Evolutionary conservation across 2,329 filamentous ascomycete species (phyloP), one percentile per base, ranked within the genome.

Genomic region (Fusarium papillatum): DNA sequence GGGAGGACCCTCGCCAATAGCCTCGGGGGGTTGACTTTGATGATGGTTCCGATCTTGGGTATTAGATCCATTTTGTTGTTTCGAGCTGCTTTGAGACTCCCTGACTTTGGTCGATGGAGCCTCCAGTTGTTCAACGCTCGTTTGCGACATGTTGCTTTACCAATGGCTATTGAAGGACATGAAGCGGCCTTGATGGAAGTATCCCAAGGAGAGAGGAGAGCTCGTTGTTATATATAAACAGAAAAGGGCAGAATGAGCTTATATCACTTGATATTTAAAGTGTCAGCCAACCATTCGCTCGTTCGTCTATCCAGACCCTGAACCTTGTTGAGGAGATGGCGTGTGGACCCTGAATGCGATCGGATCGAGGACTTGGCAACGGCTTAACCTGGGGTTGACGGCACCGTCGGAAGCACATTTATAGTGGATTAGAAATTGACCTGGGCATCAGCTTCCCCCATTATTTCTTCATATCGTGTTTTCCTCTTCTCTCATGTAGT

Each of bases 321-420:
- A 59, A 9, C 16, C 59, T 31, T 31, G 60, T 48, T 17, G 38
- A 39, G 10, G 16, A 36, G 13, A 29, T 39, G 43, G 34, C 17
- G 26, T n/a, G 57, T 16, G 43, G 60, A 55, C 17, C 64, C 66
- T 36, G 43, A 75, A 76, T 75, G 73, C 73, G 73, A 76, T 76
- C 73, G 73, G 64, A 76, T 76, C 72, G 69, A 76, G 31, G 11
- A 11, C 55, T 61, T 22, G 29, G 53, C 31, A 29, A 39, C 5
- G 17, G n/a, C 9, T 6, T 7, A 26, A 31, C 19, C 19, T 57
- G 31, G 29, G 53, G 5, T 34, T 57, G n/a, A 34, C 53, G 29
- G 29, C 53, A 57, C 53, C 0, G 13, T 36, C 53, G 29, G 53
- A 57, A 16, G 53, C 11, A 6, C 26, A n/a, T n/a, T n/a, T 31